Base-by-base conservation (phyloP, 2,329 filamentous ascomycete genomes). In the Penicillium sp. region DNA sequence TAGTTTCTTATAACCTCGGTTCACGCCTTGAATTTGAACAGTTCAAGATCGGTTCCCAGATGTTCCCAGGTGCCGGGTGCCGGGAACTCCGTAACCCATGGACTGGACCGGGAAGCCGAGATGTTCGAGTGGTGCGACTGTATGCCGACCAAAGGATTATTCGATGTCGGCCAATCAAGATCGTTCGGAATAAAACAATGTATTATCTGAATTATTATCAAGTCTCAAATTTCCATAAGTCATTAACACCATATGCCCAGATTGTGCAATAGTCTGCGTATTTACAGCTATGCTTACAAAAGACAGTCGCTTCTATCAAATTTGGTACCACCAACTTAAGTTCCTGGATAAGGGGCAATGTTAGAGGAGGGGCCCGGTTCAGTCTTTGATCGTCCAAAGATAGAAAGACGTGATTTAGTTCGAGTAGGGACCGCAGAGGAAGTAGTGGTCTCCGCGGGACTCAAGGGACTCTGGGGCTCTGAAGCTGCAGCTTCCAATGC, bases 291-390 rank as follows among this genome's bases (percentile, higher is more conserved):
- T 44, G 16, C 44, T 26, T 24, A 45, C 26, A 33, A 51, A 19
- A 44, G 19, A 31, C 26, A 24, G 5, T n/a, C 29, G 16, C 24
- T 41, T 51, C 19, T 14, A 22, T 3, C 14, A 19, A 39, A 39
- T 50, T 29, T 4, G 9, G 10, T 10, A 11, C 10, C 11, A 29
- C 27, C 27, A 10, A 39, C 48, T 69, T 55, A 75, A 48, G 73
- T 75, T 6, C 73, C 73, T 7, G 73, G 73, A 55, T 75, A 75
- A 37, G 73, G 73, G 26, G 67, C 58, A 44, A 73, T 64, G 33
- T 65, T 63, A 19, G 41, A 64, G 8, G 50, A 45, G 5, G 66
- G 56, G 1, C 54, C 56, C n/a, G 62, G 55, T 9, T 63, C 60
- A 31, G 62, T 56, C 35, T 68, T 65, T 7, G 70, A 58, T 49